A percentile compares a stretch with the other conserved stretches of the same genome.
These are phyloP conservation scores for Rhodosporidiobolus sp. DNA, from an alignment of 768 basidiomycete genomes.

Conservation along the genomic window DNA sequence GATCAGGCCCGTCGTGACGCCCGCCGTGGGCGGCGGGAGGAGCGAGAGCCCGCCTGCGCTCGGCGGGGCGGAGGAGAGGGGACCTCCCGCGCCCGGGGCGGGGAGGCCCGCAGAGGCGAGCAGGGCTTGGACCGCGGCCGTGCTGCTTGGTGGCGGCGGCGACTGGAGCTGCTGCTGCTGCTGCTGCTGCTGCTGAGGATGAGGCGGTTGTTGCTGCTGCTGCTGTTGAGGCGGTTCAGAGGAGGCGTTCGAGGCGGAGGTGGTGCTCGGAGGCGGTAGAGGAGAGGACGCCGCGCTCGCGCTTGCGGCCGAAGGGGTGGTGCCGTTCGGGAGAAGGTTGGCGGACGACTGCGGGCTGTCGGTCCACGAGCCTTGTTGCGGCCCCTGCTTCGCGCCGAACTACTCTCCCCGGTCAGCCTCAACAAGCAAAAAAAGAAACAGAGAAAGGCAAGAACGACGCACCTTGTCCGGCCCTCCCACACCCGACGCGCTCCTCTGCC, in stretches of 20 bases:
- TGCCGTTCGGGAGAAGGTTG: conserved; percentile 22
- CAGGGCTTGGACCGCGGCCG: conserved; percentile 33
- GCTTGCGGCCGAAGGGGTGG: neutral
- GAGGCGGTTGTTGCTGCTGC: neutral
- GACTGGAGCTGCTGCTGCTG: conserved; percentile 13
- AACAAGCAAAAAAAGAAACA: no score
- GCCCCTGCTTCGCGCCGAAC: neutral
- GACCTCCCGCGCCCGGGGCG: conserved; percentile 26
- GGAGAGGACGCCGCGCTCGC: conserved; percentile 22
- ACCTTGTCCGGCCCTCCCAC: conserved; percentile 16
- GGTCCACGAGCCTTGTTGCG: conserved; percentile 17
- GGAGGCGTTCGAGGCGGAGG: neutral
- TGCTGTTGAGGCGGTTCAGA: conserved; percentile 7
- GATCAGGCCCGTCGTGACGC: conserved; percentile 31
- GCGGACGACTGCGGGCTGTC: conserved; percentile 21
- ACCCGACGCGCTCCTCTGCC: neutral
- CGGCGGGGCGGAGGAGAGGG: conserved; percentile 9
- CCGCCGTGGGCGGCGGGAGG: conserved; percentile 13
- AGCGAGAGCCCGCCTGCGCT: neutral
- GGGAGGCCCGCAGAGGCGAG: conserved; percentile 44
- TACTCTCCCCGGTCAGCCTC: neutral
- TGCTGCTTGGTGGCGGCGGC: neutral
- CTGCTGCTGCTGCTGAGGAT: neutral
- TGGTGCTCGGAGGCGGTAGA: conserved; percentile 1
- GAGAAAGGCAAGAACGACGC: neutral